phyloP scores from a whole-genome alignment of 495 filamentous ascomycete genomes.

The Peziza echinospora region DNA sequence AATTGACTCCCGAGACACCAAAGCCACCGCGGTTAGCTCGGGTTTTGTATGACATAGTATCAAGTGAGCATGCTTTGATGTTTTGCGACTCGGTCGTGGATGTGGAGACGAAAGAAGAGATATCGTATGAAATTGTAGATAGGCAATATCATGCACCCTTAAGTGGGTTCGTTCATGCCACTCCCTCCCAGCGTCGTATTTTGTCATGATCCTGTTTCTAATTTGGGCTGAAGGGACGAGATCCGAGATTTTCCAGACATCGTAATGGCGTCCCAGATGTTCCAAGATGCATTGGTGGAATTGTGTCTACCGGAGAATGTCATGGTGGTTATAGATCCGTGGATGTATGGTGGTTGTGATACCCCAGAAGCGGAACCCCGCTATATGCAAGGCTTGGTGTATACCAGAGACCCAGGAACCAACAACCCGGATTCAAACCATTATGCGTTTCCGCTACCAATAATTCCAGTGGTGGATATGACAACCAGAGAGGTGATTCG shows the following conservation, averaged over 20 bases:
- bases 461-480: conserved; percentile 36
- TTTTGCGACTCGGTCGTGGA: conserved; percentile 45
- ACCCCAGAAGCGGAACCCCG: conserved; percentile 29
- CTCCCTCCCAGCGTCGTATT: neutral
- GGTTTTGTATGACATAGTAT: conserved; percentile 45
- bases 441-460: conserved; percentile 33
- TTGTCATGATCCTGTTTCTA: conserved; percentile 9
- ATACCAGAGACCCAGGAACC: conserved; percentile 27
- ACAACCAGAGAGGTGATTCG: conserved; percentile 29
- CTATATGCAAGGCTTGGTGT: conserved; percentile 29
- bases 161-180: conserved; percentile 28
- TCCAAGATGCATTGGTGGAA: conserved; percentile 36
- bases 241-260: conserved; percentile 39
- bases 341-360: conserved; percentile 46
- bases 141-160: conserved; percentile 39
- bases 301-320: conserved; percentile 42
- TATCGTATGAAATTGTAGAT: conserved; percentile 32
- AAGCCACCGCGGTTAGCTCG: conserved; percentile 37
- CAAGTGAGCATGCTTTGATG: conserved; percentile 31
- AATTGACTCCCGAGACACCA: conserved; percentile 12
- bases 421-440: conserved; percentile 33
- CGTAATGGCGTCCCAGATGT: conserved; percentile 37
- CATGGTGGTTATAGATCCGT: conserved; percentile 44
- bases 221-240: conserved; percentile 27
- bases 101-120: conserved; percentile 26